These are phyloP conservation scores for Boletus barrowsii DNA, from an alignment of 768 basidiomycete species.

Conservation along the genomic window DNA sequence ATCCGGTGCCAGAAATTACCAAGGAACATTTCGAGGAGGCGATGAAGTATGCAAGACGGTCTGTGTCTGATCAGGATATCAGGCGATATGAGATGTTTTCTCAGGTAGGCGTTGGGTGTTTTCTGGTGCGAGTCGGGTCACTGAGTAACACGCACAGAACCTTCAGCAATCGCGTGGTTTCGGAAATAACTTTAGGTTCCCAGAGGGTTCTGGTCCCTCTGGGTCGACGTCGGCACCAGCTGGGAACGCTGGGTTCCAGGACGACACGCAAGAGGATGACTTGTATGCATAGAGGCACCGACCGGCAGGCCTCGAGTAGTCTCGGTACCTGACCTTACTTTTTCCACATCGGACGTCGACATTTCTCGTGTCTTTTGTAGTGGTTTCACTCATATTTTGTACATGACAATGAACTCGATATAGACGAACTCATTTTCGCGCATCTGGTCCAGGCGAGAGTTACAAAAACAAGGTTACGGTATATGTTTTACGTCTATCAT, in stretches of 20 bases:
- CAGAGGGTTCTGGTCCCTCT: slow-evolving; percentile 55
- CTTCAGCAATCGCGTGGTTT: slow-evolving; percentile 89
- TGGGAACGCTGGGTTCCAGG: slow-evolving; percentile 78
- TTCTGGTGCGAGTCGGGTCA: background rate
- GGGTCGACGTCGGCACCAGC: slow-evolving; percentile 39
- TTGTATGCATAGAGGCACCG: slow-evolving; percentile 64
- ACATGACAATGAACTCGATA: slow-evolving; percentile 6
- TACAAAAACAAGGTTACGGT: too few relatives aligned
- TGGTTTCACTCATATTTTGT: slow-evolving; percentile 1
- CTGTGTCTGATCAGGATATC: slow-evolving; percentile 95
- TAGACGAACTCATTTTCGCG: slow-evolving; percentile 4
- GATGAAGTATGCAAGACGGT: slow-evolving; percentile 96
- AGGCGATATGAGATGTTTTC: slow-evolving; percentile 98
- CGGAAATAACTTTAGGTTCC: slow-evolving; percentile 98
- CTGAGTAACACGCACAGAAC: slow-evolving; percentile 47
- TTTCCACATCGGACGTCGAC: background rate
- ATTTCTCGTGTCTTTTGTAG: background rate
- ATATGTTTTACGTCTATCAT: background rate
- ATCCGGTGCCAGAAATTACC: slow-evolving; percentile 88
- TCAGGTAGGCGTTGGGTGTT: slow-evolving; percentile 50
- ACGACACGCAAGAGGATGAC: slow-evolving; percentile 88
- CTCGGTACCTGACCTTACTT: background rate
- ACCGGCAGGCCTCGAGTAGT: background rate
- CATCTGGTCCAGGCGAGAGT: too few relatives aligned
- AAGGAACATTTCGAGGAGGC: slow-evolving; percentile 97